phyloP scores from a whole-genome alignment of 176 grass and related monocot species.

The Stipa capillata region DNA sequence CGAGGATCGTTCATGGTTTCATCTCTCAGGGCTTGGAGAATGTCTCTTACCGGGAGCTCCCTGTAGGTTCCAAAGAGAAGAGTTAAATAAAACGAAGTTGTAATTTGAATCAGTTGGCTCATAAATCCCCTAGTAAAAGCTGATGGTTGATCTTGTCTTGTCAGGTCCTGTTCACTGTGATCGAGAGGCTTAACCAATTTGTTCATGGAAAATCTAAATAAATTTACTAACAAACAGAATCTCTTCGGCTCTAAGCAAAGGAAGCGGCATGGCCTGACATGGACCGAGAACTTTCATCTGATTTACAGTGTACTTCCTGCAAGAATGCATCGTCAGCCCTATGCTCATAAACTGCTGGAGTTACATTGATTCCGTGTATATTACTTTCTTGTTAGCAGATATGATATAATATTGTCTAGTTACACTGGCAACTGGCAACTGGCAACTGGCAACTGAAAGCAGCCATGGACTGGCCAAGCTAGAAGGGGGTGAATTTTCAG shows the following conservation, averaged over 20 bases:
- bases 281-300: neutral
- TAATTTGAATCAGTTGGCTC: neutral
- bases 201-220: neutral
- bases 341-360: neutral
- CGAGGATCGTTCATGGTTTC: constrained; percentile 98
- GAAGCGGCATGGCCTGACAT: neutral
- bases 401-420: neutral
- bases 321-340: neutral
- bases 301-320: neutral
- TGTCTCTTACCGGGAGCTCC: constrained; percentile 62
- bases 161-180: neutral
- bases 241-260: neutral
- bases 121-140: neutral
- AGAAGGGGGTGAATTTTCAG: neutral
- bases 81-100: neutral
- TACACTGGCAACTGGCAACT: neutral
- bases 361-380: neutral
- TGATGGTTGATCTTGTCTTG: neutral
- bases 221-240: neutral
- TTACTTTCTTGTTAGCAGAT: neutral
- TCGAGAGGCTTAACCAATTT: neutral
- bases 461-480: neutral
- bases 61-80: constrained; percentile 18
- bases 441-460: neutral
- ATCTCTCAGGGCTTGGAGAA: constrained; percentile 85